Conservation (phyloP, 2,329 filamentous ascomycete genomes). For the Hymenotorrendiella dingleyae region DNA sequence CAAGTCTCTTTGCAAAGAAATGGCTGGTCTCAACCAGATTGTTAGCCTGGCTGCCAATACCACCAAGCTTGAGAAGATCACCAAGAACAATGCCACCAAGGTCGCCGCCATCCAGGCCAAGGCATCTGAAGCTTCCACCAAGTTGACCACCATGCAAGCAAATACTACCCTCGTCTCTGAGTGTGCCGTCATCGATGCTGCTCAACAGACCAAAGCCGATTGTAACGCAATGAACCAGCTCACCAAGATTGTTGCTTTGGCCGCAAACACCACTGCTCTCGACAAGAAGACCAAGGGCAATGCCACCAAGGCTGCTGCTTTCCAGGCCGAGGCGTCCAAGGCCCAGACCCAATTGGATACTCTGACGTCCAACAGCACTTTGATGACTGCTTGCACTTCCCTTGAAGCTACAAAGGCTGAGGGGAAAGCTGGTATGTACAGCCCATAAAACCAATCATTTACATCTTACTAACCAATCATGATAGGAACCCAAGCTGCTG, state of each 20-base stretch:
- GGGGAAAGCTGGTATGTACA: constrained; percentile 9
- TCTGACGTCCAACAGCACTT: constrained; percentile 33
- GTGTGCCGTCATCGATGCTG: constrained; percentile 32
- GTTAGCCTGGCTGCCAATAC: constrained; percentile 33
- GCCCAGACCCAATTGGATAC: constrained; percentile 27
- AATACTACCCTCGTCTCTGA: constrained; percentile 34
- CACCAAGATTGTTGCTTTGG: constrained; percentile 22
- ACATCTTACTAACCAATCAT: constrained; percentile 1
- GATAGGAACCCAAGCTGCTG: constrained; percentile 9
- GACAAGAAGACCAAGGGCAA: constrained; percentile 32
- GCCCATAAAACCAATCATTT: background rate
- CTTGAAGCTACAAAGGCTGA: constrained; percentile 5
- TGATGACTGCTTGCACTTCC: constrained; percentile 18
- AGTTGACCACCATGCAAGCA: constrained; percentile 29
- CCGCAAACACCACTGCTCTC: constrained; percentile 30
- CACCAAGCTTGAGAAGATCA: constrained; percentile 31
- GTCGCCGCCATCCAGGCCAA: constrained; percentile 34
- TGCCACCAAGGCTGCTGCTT: constrained; percentile 30
- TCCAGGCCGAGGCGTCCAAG: constrained; percentile 30
- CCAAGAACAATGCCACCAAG: constrained; percentile 34
- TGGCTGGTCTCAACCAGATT: constrained; percentile 28
- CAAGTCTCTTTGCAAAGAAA: constrained; percentile 31
- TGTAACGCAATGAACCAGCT: constrained; percentile 28
- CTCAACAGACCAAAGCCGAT: constrained; percentile 24
- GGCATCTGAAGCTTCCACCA: constrained; percentile 27